Evolutionary conservation across 768 basidiomycete genomes (phyloP), one percentile per base, ranked within the genome.

Genomic region (Mrakia hoshinonis): DNA sequence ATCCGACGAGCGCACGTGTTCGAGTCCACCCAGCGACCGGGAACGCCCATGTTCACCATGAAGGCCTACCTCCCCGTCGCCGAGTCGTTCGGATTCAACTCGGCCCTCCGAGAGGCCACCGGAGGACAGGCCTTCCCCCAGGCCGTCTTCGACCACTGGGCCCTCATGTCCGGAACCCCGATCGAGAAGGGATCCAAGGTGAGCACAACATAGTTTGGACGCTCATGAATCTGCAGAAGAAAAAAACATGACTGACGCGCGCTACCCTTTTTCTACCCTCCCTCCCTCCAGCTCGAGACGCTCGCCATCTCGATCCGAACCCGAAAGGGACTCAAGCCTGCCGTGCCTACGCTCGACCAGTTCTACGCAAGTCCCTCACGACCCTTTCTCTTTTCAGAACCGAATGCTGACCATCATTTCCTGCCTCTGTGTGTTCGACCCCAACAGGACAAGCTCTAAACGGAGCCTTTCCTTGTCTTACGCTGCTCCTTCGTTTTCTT

Each of bases 11-110:
- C 95, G 74, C 93, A 96, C 80, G 95, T 99, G 74, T 95, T 94
- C 86, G 90, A 89, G 76, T 91, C 97, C 82, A 95, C 97, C 82
- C 96, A 98, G 82, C 84, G 94, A 77, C 84, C 87, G 4, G 95
- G 96, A 83, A 99, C 96, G 22, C 96, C 96, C 74, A 96, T 97
- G 92, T 95, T 95, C 88, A 98, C 89, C 60, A 89, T 99, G 82
- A 98, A 96, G 86, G 93, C 93, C 31, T 78, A 77, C 77, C 75
- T 79, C 48, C 77, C 76, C 75, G 76, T 78, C 70, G 74, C 79
- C 75, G 79, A 81, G 76, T 81, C 80, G 39, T 95, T 96, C 83
- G 94, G 95, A 76, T 98, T 98, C 89, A 98, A 93, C 81, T 91
- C 89, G 76, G 93, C 91, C 77, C 88, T 99, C 68, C 90, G 95